Percentiles rank a stretch among this genome's conserved stretches.
Evolutionary conservation across 441 rosid species (phyloP).

Genomic region (Jatropha multifida): DNA sequence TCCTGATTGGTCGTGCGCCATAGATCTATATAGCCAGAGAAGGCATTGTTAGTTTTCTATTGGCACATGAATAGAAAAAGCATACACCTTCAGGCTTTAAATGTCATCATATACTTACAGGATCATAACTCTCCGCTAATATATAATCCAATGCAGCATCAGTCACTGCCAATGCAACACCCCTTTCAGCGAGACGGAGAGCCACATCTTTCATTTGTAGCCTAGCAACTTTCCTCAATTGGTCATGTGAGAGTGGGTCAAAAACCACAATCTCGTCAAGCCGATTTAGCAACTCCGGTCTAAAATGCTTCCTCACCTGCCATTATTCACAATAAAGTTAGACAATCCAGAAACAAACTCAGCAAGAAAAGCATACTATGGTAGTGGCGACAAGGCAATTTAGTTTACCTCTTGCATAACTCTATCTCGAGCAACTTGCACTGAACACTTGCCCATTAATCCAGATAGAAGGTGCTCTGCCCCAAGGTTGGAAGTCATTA

Average conservation of each 20-base stretch:
- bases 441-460: constrained; percentile 59
- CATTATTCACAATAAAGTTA: not conserved
- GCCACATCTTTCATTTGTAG: constrained; percentile 92
- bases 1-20: constrained; percentile 86
- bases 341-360: not conserved
- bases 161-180: constrained; percentile 70
- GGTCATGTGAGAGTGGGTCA: constrained; percentile 87
- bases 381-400: not conserved
- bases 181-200: constrained; percentile 73
- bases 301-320: constrained; percentile 74
- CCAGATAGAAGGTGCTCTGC: constrained; percentile 81
- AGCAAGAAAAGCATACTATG: not conserved
- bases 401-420: constrained; percentile 74
- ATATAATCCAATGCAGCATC: constrained; percentile 80
- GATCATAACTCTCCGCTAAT: constrained; percentile 69
- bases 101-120: constrained; percentile 45
- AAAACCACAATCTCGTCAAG: constrained; percentile 85
- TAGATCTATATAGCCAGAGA: constrained; percentile 45
- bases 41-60: not conserved
- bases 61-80: fast-evolving
- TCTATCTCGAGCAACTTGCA: constrained; percentile 76
- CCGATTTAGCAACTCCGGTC: constrained; percentile 84
- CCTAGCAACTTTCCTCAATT: constrained; percentile 69
- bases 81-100: too few relatives aligned
- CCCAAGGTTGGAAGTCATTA: constrained; percentile 91